Base-by-base conservation (phyloP, 2,329 filamentous ascomycete species). In the Aureobasidium lini region DNA sequence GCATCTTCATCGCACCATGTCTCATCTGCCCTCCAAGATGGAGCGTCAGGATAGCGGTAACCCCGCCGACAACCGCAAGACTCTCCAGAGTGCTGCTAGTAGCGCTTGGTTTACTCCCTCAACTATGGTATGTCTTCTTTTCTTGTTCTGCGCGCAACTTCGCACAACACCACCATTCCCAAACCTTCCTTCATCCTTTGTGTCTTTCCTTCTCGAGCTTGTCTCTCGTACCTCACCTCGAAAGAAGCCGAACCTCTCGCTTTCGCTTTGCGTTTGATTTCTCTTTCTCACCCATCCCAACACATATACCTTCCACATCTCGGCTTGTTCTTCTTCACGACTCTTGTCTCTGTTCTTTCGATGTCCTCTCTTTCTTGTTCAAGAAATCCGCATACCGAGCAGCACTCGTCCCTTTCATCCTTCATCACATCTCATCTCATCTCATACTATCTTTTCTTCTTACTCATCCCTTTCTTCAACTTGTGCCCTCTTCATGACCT, bases 51-150 rank as follows among this genome's bases (percentile, higher is more conserved):
- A 57, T 29, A 16, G 13, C 5, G 53, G 32, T 8, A 57, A 46
- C 15, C 34, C 53, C 1, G 34, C 13, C n/a, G 42, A 57, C 15
- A 42, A 57, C 23, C 42, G 9, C 32, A 29, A 37, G 29, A 18
- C 39, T 23, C 9, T 46, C 1, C 23, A 53, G 49, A 53, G 15
- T 4, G 42, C 42, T 11, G 53, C 28, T 11, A 13, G 18, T 7
- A 16, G 0, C 6, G 53, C 53, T 2, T 31, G 47, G 15, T 56
- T 56, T 13, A 39, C 13, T 5, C 42, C 42, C 8, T 29, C 42
- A 4, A 34, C 52, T 15, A 57, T 47, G 53, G 53, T 57, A 57
- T 39, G 53, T 57, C 23, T 39, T 37, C 15, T 57, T 39, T 23
- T 3, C 8, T 57, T 43, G 16, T 31, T 18, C 23, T 29, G 32